Base-by-base conservation (phyloP, 2,329 filamentous ascomycete species). In the Lachnellula arida region DNA sequence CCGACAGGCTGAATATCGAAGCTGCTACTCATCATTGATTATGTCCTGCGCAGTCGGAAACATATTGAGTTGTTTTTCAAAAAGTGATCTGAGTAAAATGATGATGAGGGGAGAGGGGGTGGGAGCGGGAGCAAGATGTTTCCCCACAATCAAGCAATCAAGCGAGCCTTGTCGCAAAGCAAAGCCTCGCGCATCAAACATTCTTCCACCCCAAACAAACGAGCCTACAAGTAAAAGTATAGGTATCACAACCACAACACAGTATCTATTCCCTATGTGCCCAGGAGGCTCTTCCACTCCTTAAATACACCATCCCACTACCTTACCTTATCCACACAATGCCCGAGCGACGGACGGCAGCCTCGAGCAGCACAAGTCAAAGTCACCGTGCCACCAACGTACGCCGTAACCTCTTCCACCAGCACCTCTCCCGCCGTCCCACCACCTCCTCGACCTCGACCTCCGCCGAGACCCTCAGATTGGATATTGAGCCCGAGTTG, bases 1-100 rank as follows among this genome's bases (percentile, higher is more conserved):
- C 79, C 76, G 53, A 88, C 74, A n/a, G 88, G 88, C 63, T 88
- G 81, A 58, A 91, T 82, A 23, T 82, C 71, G 69, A 91, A 91
- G 48, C 14, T 50, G n/a, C 46, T 59, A 59, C 51, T 67, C 67
- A 68, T 68, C 28, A 12, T 54, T 19, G 44, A 35, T 53, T 22
- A 32, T 40, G 28, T 28, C 35, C 25, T 19, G 11, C 19, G 7
- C 5, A 19, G 12, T 22, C n/a, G 5, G 12, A 22, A 44, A 14
- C 42, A 44, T 44, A 11, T 5, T 25, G 15, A 22, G 5, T 5
- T 25, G 8, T 14, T 14, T 11, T 15, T 11, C 22, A 14, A 14
- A 17, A 19, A 23, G 35, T 23, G 47, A 49, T 37, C 25, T 5
- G 15, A 46, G 11, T 28, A 44, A 22, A n/a, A 37, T 23, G 40